Evolutionary conservation across 768 basidiomycete genomes (phyloP).

Genomic region (Lactarius indigo): DNA sequence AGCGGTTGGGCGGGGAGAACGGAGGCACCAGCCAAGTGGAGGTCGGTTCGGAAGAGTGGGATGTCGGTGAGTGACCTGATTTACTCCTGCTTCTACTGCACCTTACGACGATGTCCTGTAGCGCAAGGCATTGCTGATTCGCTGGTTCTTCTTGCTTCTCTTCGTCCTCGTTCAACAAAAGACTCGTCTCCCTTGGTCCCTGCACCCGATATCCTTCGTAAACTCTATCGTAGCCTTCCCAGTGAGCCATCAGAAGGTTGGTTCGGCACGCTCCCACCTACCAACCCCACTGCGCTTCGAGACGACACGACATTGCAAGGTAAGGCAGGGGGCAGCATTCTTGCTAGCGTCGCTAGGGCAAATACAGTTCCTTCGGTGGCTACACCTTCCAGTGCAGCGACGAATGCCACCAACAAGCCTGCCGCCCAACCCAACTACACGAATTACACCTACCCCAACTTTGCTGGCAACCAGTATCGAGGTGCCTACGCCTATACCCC

Average conservation of each 20-base stretch:
- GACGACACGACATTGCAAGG: constrained; percentile 75
- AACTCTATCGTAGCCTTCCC: constrained; percentile 67
- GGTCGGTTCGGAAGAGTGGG: constrained; percentile 79
- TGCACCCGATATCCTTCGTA: constrained; percentile 59
- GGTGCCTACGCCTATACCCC: constrained; percentile 42
- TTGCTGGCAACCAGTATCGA: constrained; percentile 32
- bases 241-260: constrained; percentile 59
- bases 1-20: constrained; percentile 47
- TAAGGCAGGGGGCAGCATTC: constrained; percentile 33
- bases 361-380: constrained; percentile 20
- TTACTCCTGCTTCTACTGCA: constrained; percentile 15
- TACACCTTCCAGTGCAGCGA: constrained; percentile 31
- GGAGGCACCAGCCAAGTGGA: constrained; percentile 46
- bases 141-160: constrained; percentile 59
- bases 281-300: constrained; percentile 56
- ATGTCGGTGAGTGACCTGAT: constrained; percentile 53
- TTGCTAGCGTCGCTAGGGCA: constrained; percentile 16
- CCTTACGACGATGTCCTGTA: constrained; percentile 30
- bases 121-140: constrained; percentile 74
- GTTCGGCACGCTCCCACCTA: constrained; percentile 67
- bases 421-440: constrained; percentile 28
- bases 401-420: constrained; percentile 32
- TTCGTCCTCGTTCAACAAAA: constrained; percentile 59
- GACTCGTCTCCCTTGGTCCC: constrained; percentile 54
- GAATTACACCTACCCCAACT: constrained; percentile 30